Percentiles rank a stretch among this genome's conserved stretches.
phyloP scores from a whole-genome alignment of 768 basidiomycete species.

The Leccinellum rugosiceps region DNA sequence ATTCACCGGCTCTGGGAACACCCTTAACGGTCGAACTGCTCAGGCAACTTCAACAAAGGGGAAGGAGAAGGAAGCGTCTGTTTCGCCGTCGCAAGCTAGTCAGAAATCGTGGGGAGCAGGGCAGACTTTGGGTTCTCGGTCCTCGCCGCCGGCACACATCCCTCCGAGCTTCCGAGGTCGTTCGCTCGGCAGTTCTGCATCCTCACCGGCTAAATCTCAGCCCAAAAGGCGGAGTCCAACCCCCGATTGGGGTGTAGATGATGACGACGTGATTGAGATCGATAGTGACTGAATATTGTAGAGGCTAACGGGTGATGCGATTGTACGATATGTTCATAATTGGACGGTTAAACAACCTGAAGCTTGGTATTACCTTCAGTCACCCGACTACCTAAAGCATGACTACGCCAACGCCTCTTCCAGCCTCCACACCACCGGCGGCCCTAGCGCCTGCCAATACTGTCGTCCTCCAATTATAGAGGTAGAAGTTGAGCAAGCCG shows the following conservation, averaged over 20 bases:
- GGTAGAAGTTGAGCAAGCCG: constrained; percentile 86
- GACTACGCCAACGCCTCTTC: constrained; percentile 85
- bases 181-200: constrained; percentile 48
- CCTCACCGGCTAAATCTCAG: constrained; percentile 41
- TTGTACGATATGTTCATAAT: constrained; percentile 11
- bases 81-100: constrained; percentile 29
- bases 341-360: background rate
- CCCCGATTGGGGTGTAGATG: constrained; percentile 84
- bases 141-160: constrained; percentile 20
- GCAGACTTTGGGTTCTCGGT: constrained; percentile 45
- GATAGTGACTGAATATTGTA: constrained; percentile 61
- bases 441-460: constrained; percentile 68
- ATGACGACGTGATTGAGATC: constrained; percentile 80
- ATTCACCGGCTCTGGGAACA: constrained; percentile 68
- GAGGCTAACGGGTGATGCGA: background rate
- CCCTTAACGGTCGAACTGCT: constrained; percentile 53
- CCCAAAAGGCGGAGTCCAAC: constrained; percentile 53
- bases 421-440: constrained; percentile 51
- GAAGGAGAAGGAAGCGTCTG: constrained; percentile 46
- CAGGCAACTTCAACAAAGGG: constrained; percentile 43
- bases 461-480: constrained; percentile 93
- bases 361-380: background rate
- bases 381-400: constrained; percentile 62
- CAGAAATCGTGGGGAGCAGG: constrained; percentile 45
- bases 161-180: constrained; percentile 34